phyloP scores from a whole-genome alignment of 768 basidiomycete genomes.

The Lentinula raphanica region DNA sequence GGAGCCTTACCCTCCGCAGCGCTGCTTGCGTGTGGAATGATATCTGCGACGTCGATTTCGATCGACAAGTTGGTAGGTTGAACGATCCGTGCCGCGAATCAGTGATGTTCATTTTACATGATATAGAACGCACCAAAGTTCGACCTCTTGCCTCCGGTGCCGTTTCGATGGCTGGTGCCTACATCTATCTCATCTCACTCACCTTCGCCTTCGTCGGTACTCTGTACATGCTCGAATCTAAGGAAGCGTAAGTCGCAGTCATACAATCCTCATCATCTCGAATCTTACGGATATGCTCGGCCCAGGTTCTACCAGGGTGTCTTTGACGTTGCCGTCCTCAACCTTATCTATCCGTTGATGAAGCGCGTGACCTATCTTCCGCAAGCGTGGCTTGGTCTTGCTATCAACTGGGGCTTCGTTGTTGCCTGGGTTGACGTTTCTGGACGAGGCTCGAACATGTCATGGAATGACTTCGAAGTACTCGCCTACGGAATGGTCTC shows the following conservation, averaged over 20 bases:
- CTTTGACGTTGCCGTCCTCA: slow-evolving; percentile 16
- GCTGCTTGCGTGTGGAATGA: slow-evolving; percentile 25
- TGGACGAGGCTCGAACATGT: neutral
- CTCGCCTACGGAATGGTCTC: neutral
- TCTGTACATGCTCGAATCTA: slow-evolving; percentile 8
- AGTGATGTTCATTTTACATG: neutral
- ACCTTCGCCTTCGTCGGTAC: slow-evolving; percentile 7
- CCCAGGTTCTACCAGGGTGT: slow-evolving; percentile 15
- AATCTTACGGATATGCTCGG: neutral
- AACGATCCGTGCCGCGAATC: neutral
- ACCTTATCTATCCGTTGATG: slow-evolving; percentile 22
- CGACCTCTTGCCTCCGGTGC: slow-evolving; percentile 17
- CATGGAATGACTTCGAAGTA: neutral
- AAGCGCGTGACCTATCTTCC: slow-evolving; percentile 25
- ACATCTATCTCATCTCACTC: slow-evolving; percentile 8
- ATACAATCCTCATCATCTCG: neutral
- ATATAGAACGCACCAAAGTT: slow-evolving; percentile 20
- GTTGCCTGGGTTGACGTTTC: slow-evolving; percentile 19
- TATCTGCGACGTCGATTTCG: slow-evolving; percentile 21
- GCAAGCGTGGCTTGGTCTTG: slow-evolving; percentile 22
- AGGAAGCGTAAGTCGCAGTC: neutral
- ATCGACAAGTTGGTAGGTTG: slow-evolving; percentile 20
- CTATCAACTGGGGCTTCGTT: slow-evolving; percentile 17
- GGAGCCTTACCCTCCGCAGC: slow-evolving; percentile 14
- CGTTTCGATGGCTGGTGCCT: slow-evolving; percentile 15